These are phyloP conservation scores for Diaporthe destruens DNA, from an alignment of 2,329 filamentous ascomycete genomes.

Conservation along the genomic window DNA sequence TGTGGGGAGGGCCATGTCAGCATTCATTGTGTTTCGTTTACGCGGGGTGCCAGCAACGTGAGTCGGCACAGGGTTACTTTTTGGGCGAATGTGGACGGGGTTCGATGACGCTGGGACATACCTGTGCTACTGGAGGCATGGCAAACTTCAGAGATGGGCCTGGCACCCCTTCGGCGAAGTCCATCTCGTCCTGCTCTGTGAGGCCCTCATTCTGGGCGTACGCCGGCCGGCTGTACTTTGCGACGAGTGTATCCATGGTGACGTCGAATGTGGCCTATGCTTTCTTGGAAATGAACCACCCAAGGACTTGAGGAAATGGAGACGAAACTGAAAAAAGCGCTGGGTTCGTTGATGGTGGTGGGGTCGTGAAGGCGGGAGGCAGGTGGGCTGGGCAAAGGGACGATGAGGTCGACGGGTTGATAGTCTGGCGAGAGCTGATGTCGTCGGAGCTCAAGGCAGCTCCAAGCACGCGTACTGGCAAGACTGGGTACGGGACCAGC, in stretches of 20 bases:
- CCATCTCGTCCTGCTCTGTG: conserved; percentile 79
- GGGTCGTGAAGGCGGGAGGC: conserved; percentile 10
- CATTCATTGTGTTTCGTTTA: conserved; percentile 17
- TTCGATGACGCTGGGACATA: conserved; percentile 58
- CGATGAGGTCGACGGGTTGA: conserved; percentile 27
- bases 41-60: conserved; percentile 33
- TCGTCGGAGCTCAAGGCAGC: conserved; percentile 43
- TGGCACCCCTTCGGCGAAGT: conserved; percentile 77
- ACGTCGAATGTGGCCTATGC: conserved; percentile 66
- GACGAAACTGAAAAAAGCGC: not conserved
- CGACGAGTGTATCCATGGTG: conserved; percentile 90
- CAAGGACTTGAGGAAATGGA: conserved; percentile 55
- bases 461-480: conserved; percentile 42
- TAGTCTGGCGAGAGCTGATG: conserved; percentile 38
- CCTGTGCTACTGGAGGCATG: conserved; percentile 91
- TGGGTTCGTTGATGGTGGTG: conserved; percentile 22
- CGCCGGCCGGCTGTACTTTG: conserved; percentile 87
- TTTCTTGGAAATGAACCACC: conserved; percentile 79
- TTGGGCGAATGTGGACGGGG: not conserved
- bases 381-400: conserved; percentile 24
- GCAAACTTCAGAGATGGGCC: conserved; percentile 92
- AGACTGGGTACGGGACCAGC: conserved; percentile 14
- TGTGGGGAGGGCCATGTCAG: conserved; percentile 52
- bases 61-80: not conserved
- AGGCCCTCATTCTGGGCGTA: conserved; percentile 79